Percentiles rank a stretch among this genome's conserved stretches.
These are phyloP conservation scores for Xylariaceae sp. DNA, from an alignment of 2,329 filamentous ascomycete genomes.

Conservation along the genomic window DNA sequence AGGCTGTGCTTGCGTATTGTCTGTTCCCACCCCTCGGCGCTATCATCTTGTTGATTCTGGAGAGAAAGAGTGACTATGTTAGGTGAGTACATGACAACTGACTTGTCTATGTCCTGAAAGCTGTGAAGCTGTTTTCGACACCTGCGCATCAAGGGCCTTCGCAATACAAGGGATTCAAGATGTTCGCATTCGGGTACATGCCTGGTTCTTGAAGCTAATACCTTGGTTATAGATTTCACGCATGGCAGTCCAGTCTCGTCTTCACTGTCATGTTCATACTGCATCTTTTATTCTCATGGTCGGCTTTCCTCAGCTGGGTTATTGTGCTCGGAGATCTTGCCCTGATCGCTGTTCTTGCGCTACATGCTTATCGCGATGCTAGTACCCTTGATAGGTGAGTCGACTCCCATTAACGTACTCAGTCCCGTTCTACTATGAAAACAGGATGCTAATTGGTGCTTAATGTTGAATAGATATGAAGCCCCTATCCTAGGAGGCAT, in stretches of 20 bases:
- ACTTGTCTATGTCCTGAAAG: not conserved
- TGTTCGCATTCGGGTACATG: not conserved
- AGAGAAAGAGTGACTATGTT: conserved; percentile 96
- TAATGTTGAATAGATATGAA: conserved; percentile 58
- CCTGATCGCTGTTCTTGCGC: conserved; percentile 69
- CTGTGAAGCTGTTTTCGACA: no score
- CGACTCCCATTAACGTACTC: not conserved
- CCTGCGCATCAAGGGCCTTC: no score
- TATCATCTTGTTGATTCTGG: conserved; percentile 75
- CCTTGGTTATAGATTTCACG: conserved; percentile 66
- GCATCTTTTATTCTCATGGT: conserved; percentile 85
- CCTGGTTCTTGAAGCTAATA: conserved; percentile 19
- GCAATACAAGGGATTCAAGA: not conserved
- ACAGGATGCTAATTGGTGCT: not conserved
- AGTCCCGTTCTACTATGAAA: conserved; percentile 34
- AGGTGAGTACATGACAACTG: conserved; percentile 49
- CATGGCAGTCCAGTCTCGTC: conserved; percentile 85
- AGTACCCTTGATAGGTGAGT: conserved; percentile 56
- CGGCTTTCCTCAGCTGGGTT: conserved; percentile 74
- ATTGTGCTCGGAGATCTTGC: conserved; percentile 70
- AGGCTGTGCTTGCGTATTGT: conserved; percentile 86
- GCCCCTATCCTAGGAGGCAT: conserved; percentile 80
- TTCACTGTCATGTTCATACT: conserved; percentile 71
- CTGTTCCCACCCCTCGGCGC: conserved; percentile 79
- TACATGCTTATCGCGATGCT: conserved; percentile 81